A percentile compares a stretch with the other conserved stretches of the same genome.
These are phyloP conservation scores for Voacanga thouarsii DNA, from an alignment of 257 asterid species.

Conservation along the genomic window DNA sequence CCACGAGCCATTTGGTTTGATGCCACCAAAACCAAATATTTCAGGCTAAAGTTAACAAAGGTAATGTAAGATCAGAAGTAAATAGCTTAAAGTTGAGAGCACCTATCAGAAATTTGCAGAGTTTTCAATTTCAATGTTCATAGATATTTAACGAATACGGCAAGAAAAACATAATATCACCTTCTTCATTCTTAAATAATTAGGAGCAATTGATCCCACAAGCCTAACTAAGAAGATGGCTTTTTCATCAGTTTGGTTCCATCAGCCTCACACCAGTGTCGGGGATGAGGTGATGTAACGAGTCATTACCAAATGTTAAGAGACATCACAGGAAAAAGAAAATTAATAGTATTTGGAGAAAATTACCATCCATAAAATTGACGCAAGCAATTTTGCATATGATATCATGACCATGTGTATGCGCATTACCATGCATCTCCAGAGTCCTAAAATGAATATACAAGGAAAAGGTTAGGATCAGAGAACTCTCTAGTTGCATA, in stretches of 20 bases:
- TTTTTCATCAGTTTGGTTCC: not conserved
- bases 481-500: not conserved
- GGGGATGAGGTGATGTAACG: not conserved
- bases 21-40: not conserved
- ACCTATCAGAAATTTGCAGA: not conserved
- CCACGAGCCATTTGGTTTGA: not conserved
- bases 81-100: not conserved
- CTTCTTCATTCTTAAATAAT: not conserved
- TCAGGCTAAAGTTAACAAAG: not conserved
- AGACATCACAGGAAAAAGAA: not conserved
- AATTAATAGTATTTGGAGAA: not conserved
- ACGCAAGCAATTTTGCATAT: not conserved
- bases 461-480: not conserved
- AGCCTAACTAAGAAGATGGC: not conserved
- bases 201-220: not conserved
- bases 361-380: not conserved
- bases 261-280: not conserved
- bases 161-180: not conserved
- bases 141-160: not conserved
- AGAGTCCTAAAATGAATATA: slow-evolving; percentile 2
- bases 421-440: not conserved
- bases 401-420: not conserved
- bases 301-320: slow-evolving; percentile 1
- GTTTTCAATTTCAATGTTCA: not conserved
- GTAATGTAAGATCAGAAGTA: not conserved